Percentiles rank a stretch among this genome's conserved stretches.
Evolutionary conservation across 1,284 basidiomycete genomes (phyloP).

Genomic region (Pyrrhoderma lamaoense): DNA sequence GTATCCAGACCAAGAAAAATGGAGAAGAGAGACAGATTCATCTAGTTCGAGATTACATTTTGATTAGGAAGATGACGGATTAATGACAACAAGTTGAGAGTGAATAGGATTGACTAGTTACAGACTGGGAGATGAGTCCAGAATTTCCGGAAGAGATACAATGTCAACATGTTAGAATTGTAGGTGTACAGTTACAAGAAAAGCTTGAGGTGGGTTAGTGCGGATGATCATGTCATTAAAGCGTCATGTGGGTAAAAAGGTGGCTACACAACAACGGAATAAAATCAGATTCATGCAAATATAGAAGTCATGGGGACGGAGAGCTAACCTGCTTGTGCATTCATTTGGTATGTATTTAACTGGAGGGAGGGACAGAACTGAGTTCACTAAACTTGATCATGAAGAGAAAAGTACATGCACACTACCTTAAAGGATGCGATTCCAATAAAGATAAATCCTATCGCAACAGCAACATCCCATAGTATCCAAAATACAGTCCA

Average conservation of each 20-base stretch:
- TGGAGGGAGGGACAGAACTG: conserved; percentile 21
- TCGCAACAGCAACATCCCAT: conserved; percentile 58
- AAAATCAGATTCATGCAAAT: no score
- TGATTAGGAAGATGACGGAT: no score
- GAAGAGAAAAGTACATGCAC: neutral
- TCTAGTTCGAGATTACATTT: no score
- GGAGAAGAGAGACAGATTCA: no score
- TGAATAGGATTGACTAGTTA: no score
- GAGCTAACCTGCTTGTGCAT: conserved; percentile 47
- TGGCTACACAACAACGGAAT: neutral
- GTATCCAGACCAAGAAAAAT: no score
- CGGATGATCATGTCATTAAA: neutral
- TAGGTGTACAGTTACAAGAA: no score
- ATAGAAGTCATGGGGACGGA: neutral
- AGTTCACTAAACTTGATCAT: neutral
- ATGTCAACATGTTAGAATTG: neutral
- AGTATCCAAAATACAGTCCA: conserved; percentile 73
- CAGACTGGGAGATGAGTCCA: no score
- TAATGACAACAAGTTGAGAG: no score
- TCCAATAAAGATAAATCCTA: conserved; percentile 64
- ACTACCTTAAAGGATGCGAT: conserved; percentile 66
- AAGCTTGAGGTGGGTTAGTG: neutral
- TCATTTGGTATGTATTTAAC: conserved; percentile 47
- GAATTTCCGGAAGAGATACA: neutral
- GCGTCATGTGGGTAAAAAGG: conserved; percentile 16